Percentiles rank a stretch among this genome's conserved stretches.
phyloP scores from a whole-genome alignment of 169 alveolate genomes.

The Plasmodium ovale region DNA sequence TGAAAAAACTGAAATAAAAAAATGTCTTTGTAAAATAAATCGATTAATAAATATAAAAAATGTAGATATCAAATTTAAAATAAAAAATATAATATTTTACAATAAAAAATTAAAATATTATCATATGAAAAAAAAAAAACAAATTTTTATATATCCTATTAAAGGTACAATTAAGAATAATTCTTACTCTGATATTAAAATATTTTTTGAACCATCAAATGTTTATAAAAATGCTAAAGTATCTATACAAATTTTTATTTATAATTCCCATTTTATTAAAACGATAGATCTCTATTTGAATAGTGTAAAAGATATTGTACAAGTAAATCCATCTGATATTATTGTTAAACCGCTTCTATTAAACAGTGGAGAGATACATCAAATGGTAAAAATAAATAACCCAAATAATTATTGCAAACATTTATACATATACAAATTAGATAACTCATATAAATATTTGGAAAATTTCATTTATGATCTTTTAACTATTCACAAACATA shows the following conservation, averaged over 20 bases:
- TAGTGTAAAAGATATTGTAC: conserved; percentile 33
- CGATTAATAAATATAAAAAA: conserved; percentile 67
- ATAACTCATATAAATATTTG: conserved; percentile 52
- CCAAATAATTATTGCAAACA: conserved; percentile 29
- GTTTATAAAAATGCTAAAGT: conserved; percentile 56
- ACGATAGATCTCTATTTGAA: conserved; percentile 35
- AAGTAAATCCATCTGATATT: conserved; percentile 28
- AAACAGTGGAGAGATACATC: conserved; percentile 42
- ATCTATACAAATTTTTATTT: conserved; percentile 34
- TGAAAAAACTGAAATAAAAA: conserved; percentile 51
- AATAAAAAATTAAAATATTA: conserved; percentile 70
- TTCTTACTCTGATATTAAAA: conserved; percentile 42
- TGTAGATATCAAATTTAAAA: conserved; percentile 51
- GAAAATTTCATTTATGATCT: conserved; percentile 60
- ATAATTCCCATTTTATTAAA: conserved; percentile 48
- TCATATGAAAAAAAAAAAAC: conserved; percentile 46
- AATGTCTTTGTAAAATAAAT: conserved; percentile 42
- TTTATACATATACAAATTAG: conserved; percentile 38
- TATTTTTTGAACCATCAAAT: conserved; percentile 70
- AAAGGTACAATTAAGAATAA: conserved; percentile 62
- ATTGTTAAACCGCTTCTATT: conserved; percentile 25
- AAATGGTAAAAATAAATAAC: conserved; percentile 39
- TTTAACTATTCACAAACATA: conserved; percentile 33
- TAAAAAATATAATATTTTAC: conserved; percentile 49
- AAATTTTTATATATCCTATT: conserved; percentile 37